Percentiles rank a stretch among this genome's conserved stretches.
These are phyloP conservation scores for Moricandia arvensis DNA, from an alignment of 345 rosid genomes.

Conservation along the genomic window DNA sequence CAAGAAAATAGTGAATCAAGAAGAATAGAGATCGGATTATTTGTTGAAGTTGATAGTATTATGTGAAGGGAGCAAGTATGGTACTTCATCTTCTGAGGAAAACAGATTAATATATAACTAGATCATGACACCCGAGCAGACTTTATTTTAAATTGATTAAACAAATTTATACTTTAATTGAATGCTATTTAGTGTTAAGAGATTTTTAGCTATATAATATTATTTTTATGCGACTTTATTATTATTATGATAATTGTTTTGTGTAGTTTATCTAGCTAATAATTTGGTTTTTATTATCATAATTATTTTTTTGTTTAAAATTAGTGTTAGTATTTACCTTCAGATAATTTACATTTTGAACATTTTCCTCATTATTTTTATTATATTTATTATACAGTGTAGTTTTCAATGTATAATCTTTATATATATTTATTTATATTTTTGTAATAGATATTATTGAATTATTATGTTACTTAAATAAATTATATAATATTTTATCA, in stretches of 20 bases:
- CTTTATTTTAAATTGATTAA: neutral
- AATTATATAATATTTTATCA: too few relatives aligned
- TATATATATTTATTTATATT: too few relatives aligned
- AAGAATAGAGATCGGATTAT: neutral
- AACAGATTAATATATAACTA: conserved; percentile 6
- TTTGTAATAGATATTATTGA: too few relatives aligned
- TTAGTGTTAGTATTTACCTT: neutral
- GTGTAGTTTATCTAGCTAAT: neutral
- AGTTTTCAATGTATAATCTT: neutral
- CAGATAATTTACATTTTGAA: neutral
- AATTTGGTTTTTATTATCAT: neutral
- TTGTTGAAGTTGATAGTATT: neutral
- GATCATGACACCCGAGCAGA: neutral
- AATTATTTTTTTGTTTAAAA: neutral
- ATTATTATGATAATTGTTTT: neutral
- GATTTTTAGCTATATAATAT: neutral
- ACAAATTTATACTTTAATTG: neutral
- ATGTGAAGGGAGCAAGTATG: neutral
- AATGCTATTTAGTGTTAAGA: neutral
- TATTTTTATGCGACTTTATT: neutral
- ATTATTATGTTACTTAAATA: too few relatives aligned
- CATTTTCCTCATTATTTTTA: neutral
- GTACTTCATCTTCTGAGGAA: neutral
- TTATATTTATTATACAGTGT: neutral
- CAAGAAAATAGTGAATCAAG: neutral